Base-by-base conservation (phyloP, 208 protist genomes). In the Wallacemonas rigidus region DNA sequence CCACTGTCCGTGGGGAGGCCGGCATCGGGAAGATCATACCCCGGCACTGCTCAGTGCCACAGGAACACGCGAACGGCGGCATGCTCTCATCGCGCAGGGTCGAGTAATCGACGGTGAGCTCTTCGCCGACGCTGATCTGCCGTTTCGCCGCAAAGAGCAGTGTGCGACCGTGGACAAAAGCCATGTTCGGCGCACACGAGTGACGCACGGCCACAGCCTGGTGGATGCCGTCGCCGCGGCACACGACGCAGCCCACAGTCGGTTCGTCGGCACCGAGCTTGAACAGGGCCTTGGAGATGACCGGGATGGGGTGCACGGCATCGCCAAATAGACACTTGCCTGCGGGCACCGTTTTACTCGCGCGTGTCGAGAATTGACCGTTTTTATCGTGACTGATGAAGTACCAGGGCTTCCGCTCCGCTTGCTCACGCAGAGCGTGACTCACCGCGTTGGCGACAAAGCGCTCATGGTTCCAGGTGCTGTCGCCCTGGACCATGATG, bases 101-200 rank as follows among this genome's bases (percentile, higher is more conserved):
- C 14, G 84, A 87, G 75, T 93, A 96, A 77, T 96, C 92, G 1
- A 95, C 82, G n/a, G 92, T 92, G 26, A 96, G 76, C 74, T 95
- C 89, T 85, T 96, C 89, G 9, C 92, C 92, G 6, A 78, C 79
- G 79, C 80, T 93, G 70, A 96, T 95, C 44, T 77, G 84, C 15
- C 92, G 87, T 69, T 90, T 91, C 3, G 92, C 73, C 2, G 83
- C 88, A 55, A 91, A 91, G 55, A 88, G 76, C 12, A 96, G 79
- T n/a, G 89, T 93, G 55, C 84, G 75, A 47, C 88, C 88, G 67
- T 94, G 87, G 71, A 93, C 82, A 53, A 96, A 94, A 5, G 81
- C 70, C 85, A 93, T 92, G 77, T 97, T 97, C 11, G 92, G 92
- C 63, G 94, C 89, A 75, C 92, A 97, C n/a, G 86, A 93, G 86